These are phyloP conservation scores for Cercospora zeina DNA, from an alignment of 2,329 filamentous ascomycete species.

Conservation along the genomic window DNA sequence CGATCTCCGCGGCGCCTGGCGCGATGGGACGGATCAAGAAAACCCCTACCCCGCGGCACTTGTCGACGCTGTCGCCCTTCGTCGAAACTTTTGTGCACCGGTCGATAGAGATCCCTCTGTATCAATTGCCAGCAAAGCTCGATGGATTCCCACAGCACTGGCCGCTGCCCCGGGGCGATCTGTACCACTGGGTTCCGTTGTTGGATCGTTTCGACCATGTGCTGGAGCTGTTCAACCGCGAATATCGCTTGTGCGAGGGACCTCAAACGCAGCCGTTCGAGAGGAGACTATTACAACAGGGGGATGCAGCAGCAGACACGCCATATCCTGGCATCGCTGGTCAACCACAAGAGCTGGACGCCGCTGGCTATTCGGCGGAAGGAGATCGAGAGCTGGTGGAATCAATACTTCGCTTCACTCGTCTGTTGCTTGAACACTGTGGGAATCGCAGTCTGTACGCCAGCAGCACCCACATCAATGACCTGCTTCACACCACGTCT, in stretches of 20 bases:
- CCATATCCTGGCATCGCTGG: conserved; percentile 30
- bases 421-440: conserved; percentile 86
- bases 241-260: conserved; percentile 76
- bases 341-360: conserved; percentile 38
- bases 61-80: conserved; percentile 72
- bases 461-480: conserved; percentile 85
- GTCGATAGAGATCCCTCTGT: conserved; percentile 68
- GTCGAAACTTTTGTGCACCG: conserved; percentile 76
- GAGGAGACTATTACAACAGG: conserved; percentile 63
- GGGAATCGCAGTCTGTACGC: conserved; percentile 95
- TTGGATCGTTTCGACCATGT: conserved; percentile 91
- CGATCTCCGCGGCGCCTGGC: conserved; percentile 33
- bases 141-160: conserved; percentile 81
- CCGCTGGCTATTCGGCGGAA: conserved; percentile 64
- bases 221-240: conserved; percentile 75
- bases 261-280: conserved; percentile 78
- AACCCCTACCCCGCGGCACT: conserved; percentile 55
- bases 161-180: conserved; percentile 91
- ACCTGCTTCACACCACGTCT: conserved; percentile 84
- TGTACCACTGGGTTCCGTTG: conserved; percentile 97
- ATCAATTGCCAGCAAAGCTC: conserved; percentile 74
- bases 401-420: conserved; percentile 78
- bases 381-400: conserved; percentile 81
- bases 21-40: conserved; percentile 58
- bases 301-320: conserved; percentile 52